Percentiles rank a stretch among this genome's conserved stretches.
phyloP scores from a whole-genome alignment of 2,329 filamentous ascomycete species.

The Ceratocystis smalleyi region DNA sequence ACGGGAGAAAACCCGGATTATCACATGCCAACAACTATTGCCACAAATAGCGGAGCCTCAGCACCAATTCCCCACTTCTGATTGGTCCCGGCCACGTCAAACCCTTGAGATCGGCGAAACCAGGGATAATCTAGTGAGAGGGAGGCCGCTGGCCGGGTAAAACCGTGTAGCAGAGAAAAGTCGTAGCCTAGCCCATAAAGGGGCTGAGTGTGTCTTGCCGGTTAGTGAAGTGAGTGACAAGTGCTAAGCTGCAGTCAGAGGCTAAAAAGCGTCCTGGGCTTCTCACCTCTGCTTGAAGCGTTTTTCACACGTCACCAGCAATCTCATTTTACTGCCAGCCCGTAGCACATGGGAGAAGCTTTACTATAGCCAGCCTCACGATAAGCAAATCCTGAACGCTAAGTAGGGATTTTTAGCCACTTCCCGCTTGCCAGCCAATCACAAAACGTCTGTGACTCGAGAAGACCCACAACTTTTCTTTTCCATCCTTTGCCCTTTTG shows the following conservation, averaged over 20 bases:
- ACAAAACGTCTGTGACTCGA: neutral
- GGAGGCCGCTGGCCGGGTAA: neutral
- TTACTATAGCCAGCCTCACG: neutral
- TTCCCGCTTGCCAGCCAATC: neutral
- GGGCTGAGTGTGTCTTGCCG: neutral
- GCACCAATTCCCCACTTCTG: neutral
- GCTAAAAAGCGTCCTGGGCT: neutral
- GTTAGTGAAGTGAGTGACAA: neutral
- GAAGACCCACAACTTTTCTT: neutral
- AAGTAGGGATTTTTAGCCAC: neutral
- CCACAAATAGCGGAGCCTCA: conserved; percentile 7
- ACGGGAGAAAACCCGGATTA: neutral
- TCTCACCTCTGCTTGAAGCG: neutral
- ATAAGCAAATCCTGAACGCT: neutral
- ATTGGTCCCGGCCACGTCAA: neutral
- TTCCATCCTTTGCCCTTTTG: neutral
- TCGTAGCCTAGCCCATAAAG: neutral
- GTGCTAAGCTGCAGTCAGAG: neutral
- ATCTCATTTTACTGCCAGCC: neutral
- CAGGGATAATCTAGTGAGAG: neutral
- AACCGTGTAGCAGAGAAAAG: neutral
- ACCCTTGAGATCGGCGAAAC: neutral
- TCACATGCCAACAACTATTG: neutral
- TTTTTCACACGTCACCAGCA: neutral
- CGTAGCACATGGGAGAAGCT: neutral